Evolutionary conservation across 306 rosid species (phyloP), one percentile per base, ranked within the genome.

Genomic region (Fagus sylvatica): DNA sequence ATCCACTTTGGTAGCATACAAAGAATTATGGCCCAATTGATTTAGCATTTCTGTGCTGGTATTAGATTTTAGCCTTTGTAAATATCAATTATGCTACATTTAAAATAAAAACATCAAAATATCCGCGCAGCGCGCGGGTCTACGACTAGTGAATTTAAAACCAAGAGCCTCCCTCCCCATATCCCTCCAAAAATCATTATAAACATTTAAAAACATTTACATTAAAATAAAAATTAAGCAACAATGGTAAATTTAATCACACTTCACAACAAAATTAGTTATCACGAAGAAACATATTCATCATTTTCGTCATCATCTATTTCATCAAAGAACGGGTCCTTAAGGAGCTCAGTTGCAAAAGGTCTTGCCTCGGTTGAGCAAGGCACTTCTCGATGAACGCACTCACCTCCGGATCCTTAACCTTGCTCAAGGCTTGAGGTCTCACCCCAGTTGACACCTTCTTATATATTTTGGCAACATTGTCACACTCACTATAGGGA

Each of bases 401-500:
- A 84, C 54, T 85, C 10, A 89, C 92, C 32, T 92, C 90, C 3
- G 74, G 51, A 76, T 92, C 90, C n/a, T 74, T 82, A 37, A 94
- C 83, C 82, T 94, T 92, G 80, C 71, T 77, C 61, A 92, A 34
- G 6, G 97, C 89, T 32, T 74, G 79, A 32, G 98, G 98, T 48
- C 93, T 92, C 15, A 90, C 72, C 4, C 98, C 97, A 0, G 97
- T 83, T 32, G 87, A 72, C 1, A 94, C 98, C 77, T 92, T 94
- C 80, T 76, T 92, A 74, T 94, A 94, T 30, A 94, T 94, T 74
- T 88, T 88, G 0, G 92, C 98, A 78, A 94, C 88, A 72, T 78
- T 94, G 85, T 92, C 93, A 72, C 98, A 94, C 41, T 94, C 98
- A 17, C 92, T 86, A 17, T 94, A 94, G 19, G 98, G 97, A 69